phyloP scores from a whole-genome alignment of 352 stramenopile species.

The Globisporangium polare region DNA sequence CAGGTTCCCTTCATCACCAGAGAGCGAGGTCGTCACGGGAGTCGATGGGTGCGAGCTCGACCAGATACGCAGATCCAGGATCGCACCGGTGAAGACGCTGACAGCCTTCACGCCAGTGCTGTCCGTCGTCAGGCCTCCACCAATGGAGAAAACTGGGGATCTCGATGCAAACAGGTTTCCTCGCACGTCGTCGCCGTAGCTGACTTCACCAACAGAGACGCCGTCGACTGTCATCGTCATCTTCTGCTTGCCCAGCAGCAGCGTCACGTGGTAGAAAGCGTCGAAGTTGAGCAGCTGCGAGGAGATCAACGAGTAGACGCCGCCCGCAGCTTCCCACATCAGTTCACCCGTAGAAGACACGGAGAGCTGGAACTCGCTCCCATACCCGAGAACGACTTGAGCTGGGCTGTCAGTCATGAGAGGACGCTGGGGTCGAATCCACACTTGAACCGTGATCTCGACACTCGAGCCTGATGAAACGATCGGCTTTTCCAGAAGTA shows the following conservation, averaged over 20 bases:
- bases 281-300: conserved; percentile 33
- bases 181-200: conserved; percentile 21
- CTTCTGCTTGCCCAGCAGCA: conserved; percentile 38
- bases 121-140: conserved; percentile 39
- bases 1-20: conserved; percentile 38
- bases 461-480: conserved; percentile 47
- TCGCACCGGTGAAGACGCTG: conserved; percentile 51
- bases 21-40: conserved; percentile 19
- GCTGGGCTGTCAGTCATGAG: conserved; percentile 13
- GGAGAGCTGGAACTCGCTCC: conserved; percentile 51
- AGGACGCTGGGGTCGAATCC: conserved; percentile 39
- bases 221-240: conserved; percentile 47
- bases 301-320: conserved; percentile 33
- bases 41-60: conserved; percentile 19
- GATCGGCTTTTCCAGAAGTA: conserved; percentile 62
- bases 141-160: conserved; percentile 40
- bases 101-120: conserved; percentile 17
- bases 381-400: conserved; percentile 60
- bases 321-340: conserved; percentile 45
- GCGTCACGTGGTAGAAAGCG: conserved; percentile 60
- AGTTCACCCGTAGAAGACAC: conserved; percentile 38
- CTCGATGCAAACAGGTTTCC: conserved; percentile 22
- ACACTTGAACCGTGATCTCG: conserved; percentile 67
- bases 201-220: conserved; percentile 29
- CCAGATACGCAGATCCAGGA: conserved; percentile 76